These are phyloP conservation scores for Penicillium sp. DNA, from an alignment of 2,329 filamentous ascomycete species.

Conservation along the genomic window DNA sequence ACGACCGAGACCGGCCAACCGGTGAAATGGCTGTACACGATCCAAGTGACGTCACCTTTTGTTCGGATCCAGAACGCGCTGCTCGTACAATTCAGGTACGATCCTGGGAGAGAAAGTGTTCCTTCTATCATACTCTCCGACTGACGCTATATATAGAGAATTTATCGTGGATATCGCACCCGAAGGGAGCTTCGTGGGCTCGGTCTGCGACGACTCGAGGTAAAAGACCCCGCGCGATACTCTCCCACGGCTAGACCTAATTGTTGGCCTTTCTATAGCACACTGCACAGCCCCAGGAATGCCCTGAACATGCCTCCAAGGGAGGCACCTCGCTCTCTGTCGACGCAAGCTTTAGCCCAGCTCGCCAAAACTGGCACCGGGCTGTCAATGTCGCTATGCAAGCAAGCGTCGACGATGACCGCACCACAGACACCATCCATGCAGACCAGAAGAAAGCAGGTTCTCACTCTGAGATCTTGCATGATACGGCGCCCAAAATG, in stretches of 20 bases:
- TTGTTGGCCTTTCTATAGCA: conserved; percentile 32
- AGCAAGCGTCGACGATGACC: conserved; percentile 62
- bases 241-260: neutral
- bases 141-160: conserved; percentile 49
- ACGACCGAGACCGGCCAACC: neutral
- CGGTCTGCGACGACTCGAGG: conserved; percentile 65
- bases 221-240: conserved; percentile 31
- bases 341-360: conserved; percentile 36
- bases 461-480: conserved; percentile 43
- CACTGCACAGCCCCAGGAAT: conserved; percentile 54
- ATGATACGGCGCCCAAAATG: conserved; percentile 62
- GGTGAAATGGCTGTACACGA: neutral
- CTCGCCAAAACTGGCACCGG: conserved; percentile 70
- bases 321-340: conserved; percentile 2
- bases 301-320: conserved; percentile 42
- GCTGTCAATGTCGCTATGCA: conserved; percentile 64
- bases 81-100: conserved; percentile 22
- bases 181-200: conserved; percentile 66
- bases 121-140: neutral
- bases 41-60: conserved; percentile 17
- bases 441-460: too few relatives aligned
- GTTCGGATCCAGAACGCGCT: conserved; percentile 7
- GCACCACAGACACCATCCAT: conserved; percentile 1
- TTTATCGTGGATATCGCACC: conserved; percentile 70
- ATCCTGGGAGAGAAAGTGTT: neutral